These are phyloP conservation scores for Dactylonectria estremocensis DNA, from an alignment of 2,329 filamentous ascomycete species.

Conservation along the genomic window DNA sequence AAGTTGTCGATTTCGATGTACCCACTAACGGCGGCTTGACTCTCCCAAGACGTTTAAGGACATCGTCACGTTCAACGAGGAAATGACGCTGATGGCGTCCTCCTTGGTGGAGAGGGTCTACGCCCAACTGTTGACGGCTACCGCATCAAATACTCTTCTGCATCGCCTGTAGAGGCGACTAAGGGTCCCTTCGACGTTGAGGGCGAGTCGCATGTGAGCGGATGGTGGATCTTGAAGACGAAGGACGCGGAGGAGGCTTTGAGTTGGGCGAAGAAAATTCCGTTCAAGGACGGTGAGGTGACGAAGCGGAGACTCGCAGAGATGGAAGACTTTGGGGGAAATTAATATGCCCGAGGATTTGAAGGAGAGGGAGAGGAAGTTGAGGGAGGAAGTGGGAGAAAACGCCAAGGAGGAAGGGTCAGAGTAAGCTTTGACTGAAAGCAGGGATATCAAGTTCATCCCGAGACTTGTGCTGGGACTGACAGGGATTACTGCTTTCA, in stretches of 20 bases:
- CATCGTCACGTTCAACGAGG: conserved; percentile 50
- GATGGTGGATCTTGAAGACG: conserved; percentile 52
- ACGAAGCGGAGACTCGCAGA: conserved; percentile 45
- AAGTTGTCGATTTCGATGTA: no score
- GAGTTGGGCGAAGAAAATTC: conserved; percentile 49
- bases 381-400: conserved; percentile 16
- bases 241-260: conserved; percentile 50
- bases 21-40: no score
- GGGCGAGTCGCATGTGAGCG: conserved; percentile 46
- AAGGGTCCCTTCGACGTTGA: conserved; percentile 50
- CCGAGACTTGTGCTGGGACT: no score
- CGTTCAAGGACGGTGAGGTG: conserved; percentile 46
- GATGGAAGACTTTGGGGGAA: conserved; percentile 41
- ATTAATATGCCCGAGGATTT: conserved; percentile 36
- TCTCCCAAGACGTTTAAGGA: conserved; percentile 41
- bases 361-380: conserved; percentile 32
- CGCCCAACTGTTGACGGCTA: conserved; percentile 47
- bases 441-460: no score
- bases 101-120: conserved; percentile 49
- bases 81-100: conserved; percentile 46
- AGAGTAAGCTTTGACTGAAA: no score
- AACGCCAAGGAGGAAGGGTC: background rate
- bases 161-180: conserved; percentile 36
- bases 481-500: no score
- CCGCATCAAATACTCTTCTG: conserved; percentile 45